Base-by-base conservation (phyloP, 192 early-diverging fungal species). In the Coemansia sp. region DNA sequence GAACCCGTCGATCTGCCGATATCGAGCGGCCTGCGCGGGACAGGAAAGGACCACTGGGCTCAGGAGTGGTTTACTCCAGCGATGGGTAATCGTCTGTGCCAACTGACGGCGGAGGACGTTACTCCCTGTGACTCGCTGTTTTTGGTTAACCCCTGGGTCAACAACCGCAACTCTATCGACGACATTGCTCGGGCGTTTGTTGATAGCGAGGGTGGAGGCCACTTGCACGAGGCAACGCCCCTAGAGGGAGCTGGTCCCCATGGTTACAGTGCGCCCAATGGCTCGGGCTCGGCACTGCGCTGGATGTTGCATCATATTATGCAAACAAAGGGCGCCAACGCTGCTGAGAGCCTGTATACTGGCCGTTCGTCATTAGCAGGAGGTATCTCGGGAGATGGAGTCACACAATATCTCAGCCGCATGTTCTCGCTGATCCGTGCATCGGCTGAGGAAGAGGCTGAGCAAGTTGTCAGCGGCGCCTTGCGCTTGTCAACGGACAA, bases 161-260 rank as follows among this genome's bases (percentile, higher is more conserved):
- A 58, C 15, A 64, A 69, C 6, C 75, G 72, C 12, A 46, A 65
- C 14, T 63, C 76, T 3, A 69, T 82, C 15, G 80, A 82, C 48
- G 80, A 82, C n/a, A 44, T 82, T 17, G 80, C 80, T 6, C 58
- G 75, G 11, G 80, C 80, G 31, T 82, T 77, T 77, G 80, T 82
- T 1, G 73, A 82, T 48, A 82, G 80, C 75, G 80, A 82, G 50
- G 80, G 80, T 6, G 80, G 80, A 25, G 80, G 80, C 0, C 80
- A 82, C 38, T 32, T 82, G 69, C 80, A 82, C 51, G 75, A 69
- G 65, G 69, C 68, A 8, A 82, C 72, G 37, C 80, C 80, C 0
- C 46, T 77, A 6, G 75, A 71, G 3, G 75, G 75, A 2, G 66
- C 77, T 63, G 80, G 80, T 0, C 72, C 80, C 15, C 69, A 82